Conservation (phyloP, 257 asterid genomes). For the Lavandula angustifolia region DNA sequence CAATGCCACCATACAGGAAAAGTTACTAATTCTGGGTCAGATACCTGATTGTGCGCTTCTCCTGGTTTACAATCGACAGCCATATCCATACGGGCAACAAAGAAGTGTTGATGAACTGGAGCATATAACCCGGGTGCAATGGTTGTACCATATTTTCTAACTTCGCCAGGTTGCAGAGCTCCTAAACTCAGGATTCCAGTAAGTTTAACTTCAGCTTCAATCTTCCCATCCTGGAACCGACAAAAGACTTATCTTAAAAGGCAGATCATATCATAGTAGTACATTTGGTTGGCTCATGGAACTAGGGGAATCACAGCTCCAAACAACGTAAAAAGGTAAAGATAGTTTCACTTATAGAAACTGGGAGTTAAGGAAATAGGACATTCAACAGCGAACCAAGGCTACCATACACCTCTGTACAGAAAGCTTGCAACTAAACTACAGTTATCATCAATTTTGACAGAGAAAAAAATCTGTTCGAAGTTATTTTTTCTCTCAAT, state of each 20-base stretch:
- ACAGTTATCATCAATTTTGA: neutral
- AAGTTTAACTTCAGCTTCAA: slow-evolving; percentile 97
- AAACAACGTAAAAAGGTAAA: neutral
- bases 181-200: slow-evolving; percentile 97
- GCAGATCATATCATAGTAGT: slow-evolving; percentile 18
- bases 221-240: slow-evolving; percentile 86
- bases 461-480: neutral
- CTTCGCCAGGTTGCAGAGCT: slow-evolving; percentile 86
- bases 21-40: neutral
- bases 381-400: neutral
- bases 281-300: neutral
- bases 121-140: slow-evolving; percentile 97
- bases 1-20: slow-evolving; percentile 7
- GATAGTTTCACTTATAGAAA: slow-evolving; percentile 2
- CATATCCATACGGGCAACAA: slow-evolving; percentile 99
- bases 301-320: slow-evolving; percentile 7
- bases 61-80: slow-evolving; percentile 93
- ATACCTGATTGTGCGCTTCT: slow-evolving; percentile 90
- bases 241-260: slow-evolving; percentile 15
- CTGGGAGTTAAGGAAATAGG: slow-evolving; percentile 8
- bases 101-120: slow-evolving; percentile 97
- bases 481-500: neutral
- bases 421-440: slow-evolving; percentile 1
- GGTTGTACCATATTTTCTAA: slow-evolving; percentile 85
- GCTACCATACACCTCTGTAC: neutral